phyloP scores from a whole-genome alignment of 2,329 filamentous ascomycete genomes.

The Scytalidium sp. region DNA sequence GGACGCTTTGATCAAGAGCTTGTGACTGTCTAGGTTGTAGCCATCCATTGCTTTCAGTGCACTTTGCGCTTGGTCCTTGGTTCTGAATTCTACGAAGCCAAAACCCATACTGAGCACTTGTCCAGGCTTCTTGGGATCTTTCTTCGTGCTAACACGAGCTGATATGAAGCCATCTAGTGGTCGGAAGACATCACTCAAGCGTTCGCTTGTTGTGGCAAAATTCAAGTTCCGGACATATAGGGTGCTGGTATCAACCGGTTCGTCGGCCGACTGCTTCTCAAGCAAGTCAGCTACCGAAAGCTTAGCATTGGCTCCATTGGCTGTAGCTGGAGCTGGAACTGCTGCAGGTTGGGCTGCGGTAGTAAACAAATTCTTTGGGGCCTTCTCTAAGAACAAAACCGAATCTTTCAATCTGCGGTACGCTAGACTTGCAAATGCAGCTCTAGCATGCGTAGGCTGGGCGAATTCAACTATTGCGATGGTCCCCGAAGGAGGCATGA shows the following conservation, averaged over 20 bases:
- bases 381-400: constrained; percentile 90
- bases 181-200: constrained; percentile 73
- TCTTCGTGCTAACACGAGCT: constrained; percentile 88
- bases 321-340: constrained; percentile 13
- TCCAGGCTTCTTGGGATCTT: constrained; percentile 84
- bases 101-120: constrained; percentile 95
- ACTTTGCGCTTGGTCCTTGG: constrained; percentile 72
- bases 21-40: constrained; percentile 81
- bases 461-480: constrained; percentile 92
- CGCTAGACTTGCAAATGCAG: constrained; percentile 79
- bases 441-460: constrained; percentile 73
- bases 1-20: constrained; percentile 79
- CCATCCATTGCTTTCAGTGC: constrained; percentile 87
- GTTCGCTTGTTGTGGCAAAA: constrained; percentile 79
- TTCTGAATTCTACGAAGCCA: constrained; percentile 87
- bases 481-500: constrained; percentile 91
- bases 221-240: constrained; percentile 93
- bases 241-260: constrained; percentile 67
- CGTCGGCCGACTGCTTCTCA: constrained; percentile 48
- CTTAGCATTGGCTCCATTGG: constrained; percentile 46
- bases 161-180: constrained; percentile 85
- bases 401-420: constrained; percentile 91
- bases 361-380: constrained; percentile 75
- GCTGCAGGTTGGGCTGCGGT: constrained; percentile 1
- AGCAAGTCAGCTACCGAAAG: constrained; percentile 68